These are phyloP conservation scores for Lactuca sativa DNA, from an alignment of 129 eudicot genomes.

Conservation along the genomic window DNA sequence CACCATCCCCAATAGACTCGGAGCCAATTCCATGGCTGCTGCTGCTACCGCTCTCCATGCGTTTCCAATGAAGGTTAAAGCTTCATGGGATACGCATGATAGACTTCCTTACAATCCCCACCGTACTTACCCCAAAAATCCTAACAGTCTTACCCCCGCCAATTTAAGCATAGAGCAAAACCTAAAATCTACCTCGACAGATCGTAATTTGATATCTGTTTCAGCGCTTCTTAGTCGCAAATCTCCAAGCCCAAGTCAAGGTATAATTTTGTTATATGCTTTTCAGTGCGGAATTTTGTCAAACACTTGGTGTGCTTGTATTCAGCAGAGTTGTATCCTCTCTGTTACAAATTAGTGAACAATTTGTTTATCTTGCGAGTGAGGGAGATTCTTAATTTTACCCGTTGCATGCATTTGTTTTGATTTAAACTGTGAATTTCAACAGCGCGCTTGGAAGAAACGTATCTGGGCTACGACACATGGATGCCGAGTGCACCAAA, in stretches of 20 bases:
- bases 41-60: slow-evolving; percentile 15
- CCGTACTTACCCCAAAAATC: slow-evolving; percentile 60
- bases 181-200: slow-evolving; percentile 26
- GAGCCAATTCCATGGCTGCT: slow-evolving; percentile 32
- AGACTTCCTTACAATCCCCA: slow-evolving; percentile 70
- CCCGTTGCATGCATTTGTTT: not conserved
- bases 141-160: slow-evolving; percentile 25
- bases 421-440: slow-evolving; percentile 12
- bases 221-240: slow-evolving; percentile 59
- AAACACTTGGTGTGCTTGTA: slow-evolving; percentile 6
- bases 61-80: slow-evolving; percentile 39
- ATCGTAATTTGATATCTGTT: slow-evolving; percentile 42
- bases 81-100: slow-evolving; percentile 67
- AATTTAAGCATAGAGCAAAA: slow-evolving; percentile 23
- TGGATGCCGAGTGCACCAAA: slow-evolving; percentile 92
- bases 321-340: not conserved
- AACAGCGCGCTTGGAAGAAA: slow-evolving; percentile 42
- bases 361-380: not conserved
- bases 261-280: slow-evolving; percentile 22
- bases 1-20: not conserved
- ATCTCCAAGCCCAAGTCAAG: slow-evolving; percentile 34
- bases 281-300: not conserved
- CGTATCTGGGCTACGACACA: slow-evolving; percentile 74
- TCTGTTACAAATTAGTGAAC: not conserved
- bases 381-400: not conserved